A percentile compares a stretch with the other conserved stretches of the same genome.
Evolutionary conservation across 148 eudicot genomes (phyloP).

Genomic region (Spergularia bocconei): DNA sequence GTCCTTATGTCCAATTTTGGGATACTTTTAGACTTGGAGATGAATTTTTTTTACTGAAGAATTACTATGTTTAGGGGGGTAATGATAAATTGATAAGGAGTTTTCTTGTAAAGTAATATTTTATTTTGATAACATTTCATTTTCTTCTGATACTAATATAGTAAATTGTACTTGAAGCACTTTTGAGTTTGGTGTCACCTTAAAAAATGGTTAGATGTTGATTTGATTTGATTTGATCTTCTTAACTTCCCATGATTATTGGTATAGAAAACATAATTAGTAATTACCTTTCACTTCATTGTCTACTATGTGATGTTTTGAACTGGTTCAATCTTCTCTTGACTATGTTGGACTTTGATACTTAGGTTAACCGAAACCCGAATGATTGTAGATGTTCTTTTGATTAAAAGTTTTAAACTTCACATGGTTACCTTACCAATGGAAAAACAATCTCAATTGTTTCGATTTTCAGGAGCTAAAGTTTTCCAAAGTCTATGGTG

Average conservation of each 20-base stretch:
- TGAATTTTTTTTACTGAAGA: constrained; percentile 3
- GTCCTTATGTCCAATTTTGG: background rate
- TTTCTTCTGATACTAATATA: background rate
- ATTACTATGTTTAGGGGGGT: background rate
- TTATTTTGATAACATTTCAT: constrained; percentile 11
- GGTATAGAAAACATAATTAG: background rate
- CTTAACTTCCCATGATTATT: background rate
- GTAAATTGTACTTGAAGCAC: constrained; percentile 9
- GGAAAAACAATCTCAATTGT: no score
- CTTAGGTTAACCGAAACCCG: no score
- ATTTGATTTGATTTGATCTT: background rate
- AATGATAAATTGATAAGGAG: background rate
- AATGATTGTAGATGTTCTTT: no score
- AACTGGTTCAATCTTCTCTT: background rate
- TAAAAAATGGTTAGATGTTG: background rate
- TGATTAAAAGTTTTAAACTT: no score
- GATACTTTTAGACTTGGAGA: background rate
- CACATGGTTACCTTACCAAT: no score
- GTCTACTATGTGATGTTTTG: background rate
- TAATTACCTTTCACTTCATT: background rate
- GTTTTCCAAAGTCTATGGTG: no score
- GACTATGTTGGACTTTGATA: background rate
- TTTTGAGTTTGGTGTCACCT: constrained; percentile 18
- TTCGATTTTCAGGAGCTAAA: no score
- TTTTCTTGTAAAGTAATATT: background rate